Percentiles rank a stretch among this genome's conserved stretches.
These are phyloP conservation scores for Arthroderma sp. DNA, from an alignment of 2,329 filamentous ascomycete genomes.

Conservation along the genomic window DNA sequence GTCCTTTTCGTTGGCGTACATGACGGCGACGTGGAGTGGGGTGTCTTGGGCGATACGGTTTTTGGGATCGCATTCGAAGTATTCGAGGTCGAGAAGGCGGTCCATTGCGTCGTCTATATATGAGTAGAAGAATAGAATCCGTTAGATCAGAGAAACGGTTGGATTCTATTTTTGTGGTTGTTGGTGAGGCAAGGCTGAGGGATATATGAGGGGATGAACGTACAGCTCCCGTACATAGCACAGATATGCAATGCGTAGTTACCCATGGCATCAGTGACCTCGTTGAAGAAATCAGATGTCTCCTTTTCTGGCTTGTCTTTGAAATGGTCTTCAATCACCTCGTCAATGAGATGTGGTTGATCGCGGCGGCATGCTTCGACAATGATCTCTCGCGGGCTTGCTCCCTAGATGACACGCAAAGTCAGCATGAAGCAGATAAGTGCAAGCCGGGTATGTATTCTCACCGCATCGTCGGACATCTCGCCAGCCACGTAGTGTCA, in stretches of 20 bases:
- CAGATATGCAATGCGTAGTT: conserved; percentile 85
- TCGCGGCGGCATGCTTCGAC: conserved; percentile 89
- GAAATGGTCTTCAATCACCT: conserved; percentile 49
- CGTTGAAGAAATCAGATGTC: conserved; percentile 69
- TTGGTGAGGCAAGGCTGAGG: not conserved
- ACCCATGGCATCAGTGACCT: conserved; percentile 70
- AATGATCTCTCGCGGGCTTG: conserved; percentile 69
- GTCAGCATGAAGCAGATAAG: conserved; percentile 5
- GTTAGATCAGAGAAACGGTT: not conserved
- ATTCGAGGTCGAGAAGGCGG: conserved; percentile 34
- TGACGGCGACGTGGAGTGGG: conserved; percentile 32
- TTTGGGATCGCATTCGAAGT: conserved; percentile 35
- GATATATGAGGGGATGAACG: conserved; percentile 21
- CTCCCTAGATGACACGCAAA: conserved; percentile 46
- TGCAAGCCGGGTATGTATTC: conserved; percentile 1
- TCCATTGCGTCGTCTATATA: conserved; percentile 35
- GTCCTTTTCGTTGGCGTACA: conserved; percentile 35
- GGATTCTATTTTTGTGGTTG: not conserved
- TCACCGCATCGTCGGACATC: conserved; percentile 34
- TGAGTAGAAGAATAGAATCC: not conserved
- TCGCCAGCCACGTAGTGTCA: conserved; percentile 2
- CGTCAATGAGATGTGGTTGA: conserved; percentile 71
- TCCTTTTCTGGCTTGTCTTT: conserved; percentile 46
- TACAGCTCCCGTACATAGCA: conserved; percentile 73
- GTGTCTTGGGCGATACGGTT: conserved; percentile 35